Conservation (phyloP, 1,284 basidiomycete species). For the Malassezia slooffiae region DNA sequence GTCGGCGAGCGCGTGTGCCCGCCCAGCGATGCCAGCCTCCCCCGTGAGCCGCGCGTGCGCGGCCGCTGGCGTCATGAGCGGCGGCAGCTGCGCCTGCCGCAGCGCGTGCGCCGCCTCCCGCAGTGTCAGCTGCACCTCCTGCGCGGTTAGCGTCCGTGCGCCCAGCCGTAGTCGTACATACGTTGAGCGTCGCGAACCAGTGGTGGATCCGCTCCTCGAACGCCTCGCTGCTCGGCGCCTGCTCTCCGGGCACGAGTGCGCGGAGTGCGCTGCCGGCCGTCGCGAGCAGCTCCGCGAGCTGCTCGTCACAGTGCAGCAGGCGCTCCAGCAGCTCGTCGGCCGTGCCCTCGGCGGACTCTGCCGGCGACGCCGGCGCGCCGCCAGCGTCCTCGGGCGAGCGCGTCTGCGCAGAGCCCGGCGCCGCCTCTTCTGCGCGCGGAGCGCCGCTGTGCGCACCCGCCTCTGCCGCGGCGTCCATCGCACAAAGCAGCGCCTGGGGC, state of each 20-base stretch:
- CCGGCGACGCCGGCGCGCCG: no score
- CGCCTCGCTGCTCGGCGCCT: background rate
- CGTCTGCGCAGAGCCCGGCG: no score
- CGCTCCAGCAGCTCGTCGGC: constrained; percentile 12
- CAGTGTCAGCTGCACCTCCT: constrained; percentile 15
- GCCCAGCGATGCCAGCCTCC: constrained; percentile 12
- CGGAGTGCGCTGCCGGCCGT: background rate
- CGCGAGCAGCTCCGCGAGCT: constrained; percentile 8
- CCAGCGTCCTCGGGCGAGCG: no score
- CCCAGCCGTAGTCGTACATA: background rate
- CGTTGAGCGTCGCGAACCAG: constrained; percentile 10
- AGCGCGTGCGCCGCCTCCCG: constrained; percentile 14
- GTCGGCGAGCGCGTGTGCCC: background rate
- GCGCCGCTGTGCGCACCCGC: no score
- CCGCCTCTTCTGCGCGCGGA: no score
- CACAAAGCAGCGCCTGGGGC: no score
- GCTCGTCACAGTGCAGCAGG: constrained; percentile 14
- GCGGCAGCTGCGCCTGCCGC: constrained; percentile 13
- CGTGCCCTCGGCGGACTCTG: background rate
- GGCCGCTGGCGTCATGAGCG: constrained; percentile 7
- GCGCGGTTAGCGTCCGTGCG: constrained; percentile 1
- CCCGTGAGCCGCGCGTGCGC: constrained; percentile 11
- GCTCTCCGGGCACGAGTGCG: constrained; percentile 1
- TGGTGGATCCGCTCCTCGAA: constrained; percentile 5
- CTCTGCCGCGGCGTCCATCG: background rate